These are phyloP conservation scores for Rubia peregrina DNA, from an alignment of 305 asterid genomes.

Conservation along the genomic window DNA sequence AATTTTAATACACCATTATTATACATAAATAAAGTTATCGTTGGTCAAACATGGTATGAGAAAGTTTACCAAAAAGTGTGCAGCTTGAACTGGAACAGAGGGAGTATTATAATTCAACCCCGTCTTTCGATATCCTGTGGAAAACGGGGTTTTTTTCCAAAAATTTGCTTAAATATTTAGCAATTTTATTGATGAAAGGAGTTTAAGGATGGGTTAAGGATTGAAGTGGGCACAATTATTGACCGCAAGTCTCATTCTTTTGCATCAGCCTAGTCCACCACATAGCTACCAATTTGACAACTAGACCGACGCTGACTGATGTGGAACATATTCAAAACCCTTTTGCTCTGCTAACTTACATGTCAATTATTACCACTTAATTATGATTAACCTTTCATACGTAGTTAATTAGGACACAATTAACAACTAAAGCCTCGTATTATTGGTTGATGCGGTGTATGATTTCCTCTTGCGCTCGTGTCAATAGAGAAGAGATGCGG, in stretches of 20 bases:
- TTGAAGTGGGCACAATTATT: constrained; percentile 13
- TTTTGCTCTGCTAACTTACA: neutral
- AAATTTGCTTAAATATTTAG: too few species aligned
- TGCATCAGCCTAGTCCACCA: constrained; percentile 4
- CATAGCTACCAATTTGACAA: constrained; percentile 13
- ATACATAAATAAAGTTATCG: too few species aligned
- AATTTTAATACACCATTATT: too few species aligned
- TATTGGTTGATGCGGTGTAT: neutral
- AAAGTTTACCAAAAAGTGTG: too few species aligned
- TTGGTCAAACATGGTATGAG: too few species aligned
- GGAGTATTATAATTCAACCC: too few species aligned
- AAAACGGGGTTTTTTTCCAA: too few species aligned
- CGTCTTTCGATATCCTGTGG: too few species aligned
- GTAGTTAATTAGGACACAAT: neutral
- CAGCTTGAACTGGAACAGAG: too few species aligned
- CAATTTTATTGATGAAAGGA: neutral
- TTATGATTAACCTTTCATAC: neutral
- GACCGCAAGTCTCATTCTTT: constrained; percentile 11
- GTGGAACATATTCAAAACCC: neutral
- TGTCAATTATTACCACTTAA: neutral
- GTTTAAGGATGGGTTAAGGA: neutral
- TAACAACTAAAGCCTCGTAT: neutral
- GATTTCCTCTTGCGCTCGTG: neutral
- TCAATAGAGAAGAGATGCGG: neutral
- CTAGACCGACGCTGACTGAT: constrained; percentile 12